Evolutionary conservation across 257 asterid genomes (phyloP), one percentile per base, ranked within the genome.

Genomic region (Paulownia fortunei): DNA sequence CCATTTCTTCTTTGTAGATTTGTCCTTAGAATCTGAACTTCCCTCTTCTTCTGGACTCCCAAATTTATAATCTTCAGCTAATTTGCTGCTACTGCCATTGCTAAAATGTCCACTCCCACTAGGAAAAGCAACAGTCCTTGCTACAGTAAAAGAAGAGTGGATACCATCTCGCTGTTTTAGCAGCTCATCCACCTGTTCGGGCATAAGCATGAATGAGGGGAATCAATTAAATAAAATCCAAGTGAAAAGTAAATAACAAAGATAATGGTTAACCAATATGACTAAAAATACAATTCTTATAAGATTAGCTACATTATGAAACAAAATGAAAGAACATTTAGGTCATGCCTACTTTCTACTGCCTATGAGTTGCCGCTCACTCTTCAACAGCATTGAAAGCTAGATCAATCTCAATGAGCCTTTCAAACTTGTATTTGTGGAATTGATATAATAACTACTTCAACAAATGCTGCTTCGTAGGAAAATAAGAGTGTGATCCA

Each of bases 21-120:
- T 95, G 73, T 95, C 99, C 81, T 93, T 96, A 1, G 94, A 85
- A 78, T 96, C 99, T 58, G 99, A 86, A 85, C 94, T 92, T 66
- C 98, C 90, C 71, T 95, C 99, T 52, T 92, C 99, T 32, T 87
- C 92, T 19, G 97, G 92, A 80, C 94, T 88, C 74, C 90, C 98
- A 2, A 83, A 84, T 80, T 80, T 89, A 32, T 76, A 81, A 76
- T 94, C 98, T 15, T 92, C 97, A 0, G 89, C 86, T 32, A 72
- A 21, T 79, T 88, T 94, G 85, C 96, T 92, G 88, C 92, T 89
- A 75, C 93, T 85, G 74, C 99, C 98, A 13, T 93, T 96, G 83
- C 94, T 90, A 79, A 87, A 84, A 81, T 85, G 88, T 18, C 90
- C 98, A 65, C 93, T 90, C 51, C 94, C 92, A 55, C 94, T 86